Evolutionary conservation across 495 filamentous ascomycete genomes (phyloP).

Genomic region (Sphaerosporella brunnea): DNA sequence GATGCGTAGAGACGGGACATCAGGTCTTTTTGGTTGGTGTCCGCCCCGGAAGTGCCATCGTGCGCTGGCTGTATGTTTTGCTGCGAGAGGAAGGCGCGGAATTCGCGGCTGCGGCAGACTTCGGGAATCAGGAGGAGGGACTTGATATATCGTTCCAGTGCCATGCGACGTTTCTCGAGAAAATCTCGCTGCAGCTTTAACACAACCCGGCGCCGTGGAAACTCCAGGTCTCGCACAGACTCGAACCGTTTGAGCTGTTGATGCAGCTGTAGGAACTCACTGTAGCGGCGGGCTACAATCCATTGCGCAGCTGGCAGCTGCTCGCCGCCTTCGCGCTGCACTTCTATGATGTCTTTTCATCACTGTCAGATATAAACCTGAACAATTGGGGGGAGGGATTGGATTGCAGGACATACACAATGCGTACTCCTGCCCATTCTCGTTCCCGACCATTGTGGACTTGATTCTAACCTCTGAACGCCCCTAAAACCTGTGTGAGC

Average conservation of each 20-base stretch:
- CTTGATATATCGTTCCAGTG: slow-evolving; percentile 70
- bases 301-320: slow-evolving; percentile 73
- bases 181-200: slow-evolving; percentile 95
- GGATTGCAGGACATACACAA: slow-evolving; percentile 39
- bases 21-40: slow-evolving; percentile 61
- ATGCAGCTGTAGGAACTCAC: slow-evolving; percentile 91
- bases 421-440: slow-evolving; percentile 84
- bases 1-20: slow-evolving; percentile 90
- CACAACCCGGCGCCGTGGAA: slow-evolving; percentile 77
- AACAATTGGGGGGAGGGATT: no score
- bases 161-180: slow-evolving; percentile 64
- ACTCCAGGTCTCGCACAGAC: slow-evolving; percentile 73
- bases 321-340: slow-evolving; percentile 72
- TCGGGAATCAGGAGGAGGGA: slow-evolving; percentile 70
- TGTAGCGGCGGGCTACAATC: slow-evolving; percentile 69
- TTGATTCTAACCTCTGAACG: slow-evolving; percentile 77
- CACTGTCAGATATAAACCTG: no score
- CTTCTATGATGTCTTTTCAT: slow-evolving; percentile 76
- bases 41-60: background rate
- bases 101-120: slow-evolving; percentile 80
- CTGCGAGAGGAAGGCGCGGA: slow-evolving; percentile 87
- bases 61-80: slow-evolving; percentile 26
- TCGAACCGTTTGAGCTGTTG: slow-evolving; percentile 76
- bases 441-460: slow-evolving; percentile 78
- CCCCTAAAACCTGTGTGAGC: no score